phyloP scores from a whole-genome alignment of 2,329 filamentous ascomycete genomes.

The Xylaria sp. region DNA sequence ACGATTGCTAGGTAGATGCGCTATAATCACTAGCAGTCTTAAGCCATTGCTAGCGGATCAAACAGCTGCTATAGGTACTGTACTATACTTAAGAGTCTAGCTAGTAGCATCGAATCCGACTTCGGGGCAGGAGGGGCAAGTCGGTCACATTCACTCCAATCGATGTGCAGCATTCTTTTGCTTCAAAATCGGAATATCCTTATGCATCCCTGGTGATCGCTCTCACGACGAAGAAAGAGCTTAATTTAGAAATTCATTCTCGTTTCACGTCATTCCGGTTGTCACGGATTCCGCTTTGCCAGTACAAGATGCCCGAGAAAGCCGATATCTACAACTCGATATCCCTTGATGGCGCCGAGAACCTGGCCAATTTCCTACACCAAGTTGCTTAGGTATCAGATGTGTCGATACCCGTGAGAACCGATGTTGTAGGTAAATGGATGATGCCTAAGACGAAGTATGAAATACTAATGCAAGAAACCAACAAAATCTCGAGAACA shows the following conservation, averaged over 20 bases:
- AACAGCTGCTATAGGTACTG: no score
- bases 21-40: neutral
- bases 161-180: neutral
- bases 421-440: neutral
- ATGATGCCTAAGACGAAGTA: neutral
- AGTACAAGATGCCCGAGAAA: constrained; percentile 45
- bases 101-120: constrained; percentile 31
- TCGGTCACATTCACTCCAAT: neutral
- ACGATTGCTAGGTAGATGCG: no score
- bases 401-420: neutral
- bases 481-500: neutral
- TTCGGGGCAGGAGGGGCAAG: constrained; percentile 26
- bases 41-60: neutral
- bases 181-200: neutral
- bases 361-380: constrained; percentile 67
- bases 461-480: neutral
- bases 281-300: neutral
- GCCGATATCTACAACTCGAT: constrained; percentile 93
- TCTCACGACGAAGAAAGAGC: neutral
- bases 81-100: no score
- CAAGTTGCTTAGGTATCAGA: constrained; percentile 52
- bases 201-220: constrained; percentile 57
- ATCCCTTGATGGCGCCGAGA: constrained; percentile 67
- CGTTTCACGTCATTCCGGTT: neutral
- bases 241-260: no score